Conservation (phyloP, 169 alveolate genomes). For the Plasmodium falciparum region DNA sequence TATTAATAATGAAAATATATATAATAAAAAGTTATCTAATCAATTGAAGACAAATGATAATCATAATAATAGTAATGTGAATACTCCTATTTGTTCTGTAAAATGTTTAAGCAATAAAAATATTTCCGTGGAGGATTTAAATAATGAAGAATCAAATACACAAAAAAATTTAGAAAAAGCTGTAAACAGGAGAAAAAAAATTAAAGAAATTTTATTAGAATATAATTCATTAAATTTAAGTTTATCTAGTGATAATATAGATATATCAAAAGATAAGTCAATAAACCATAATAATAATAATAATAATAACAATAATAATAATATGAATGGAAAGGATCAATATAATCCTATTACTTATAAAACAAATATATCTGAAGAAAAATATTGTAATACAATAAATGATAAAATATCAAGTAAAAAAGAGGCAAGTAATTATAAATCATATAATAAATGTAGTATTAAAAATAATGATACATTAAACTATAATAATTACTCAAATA, state of each 20-base stretch:
- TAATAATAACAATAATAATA: conserved; percentile 9
- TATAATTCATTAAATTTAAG: conserved; percentile 65
- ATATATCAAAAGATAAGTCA: conserved; percentile 39
- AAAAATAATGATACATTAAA: background rate
- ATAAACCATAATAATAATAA: conserved; percentile 7
- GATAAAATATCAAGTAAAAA: background rate
- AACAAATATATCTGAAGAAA: conserved; percentile 7
- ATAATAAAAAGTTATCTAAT: conserved; percentile 5
- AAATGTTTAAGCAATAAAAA: conserved; percentile 17
- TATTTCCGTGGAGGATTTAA: conserved; percentile 13
- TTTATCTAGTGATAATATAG: conserved; percentile 26
- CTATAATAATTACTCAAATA: conserved; percentile 2
- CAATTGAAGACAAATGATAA: conserved; percentile 17
- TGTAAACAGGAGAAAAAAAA: conserved; percentile 70
- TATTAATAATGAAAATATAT: conserved; percentile 10
- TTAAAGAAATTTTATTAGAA: conserved; percentile 55
- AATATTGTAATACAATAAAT: background rate
- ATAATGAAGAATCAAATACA: conserved; percentile 38
- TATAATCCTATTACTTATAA: background rate
- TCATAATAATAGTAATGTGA: conserved; percentile 1
- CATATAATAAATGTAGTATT: background rate
- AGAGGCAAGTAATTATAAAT: background rate
- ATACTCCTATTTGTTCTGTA: background rate
- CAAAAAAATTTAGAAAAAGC: conserved; percentile 63
- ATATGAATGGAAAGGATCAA: conserved; percentile 8